Conservation (phyloP, 805 yeast species). For the Ogataea henricii region DNA sequence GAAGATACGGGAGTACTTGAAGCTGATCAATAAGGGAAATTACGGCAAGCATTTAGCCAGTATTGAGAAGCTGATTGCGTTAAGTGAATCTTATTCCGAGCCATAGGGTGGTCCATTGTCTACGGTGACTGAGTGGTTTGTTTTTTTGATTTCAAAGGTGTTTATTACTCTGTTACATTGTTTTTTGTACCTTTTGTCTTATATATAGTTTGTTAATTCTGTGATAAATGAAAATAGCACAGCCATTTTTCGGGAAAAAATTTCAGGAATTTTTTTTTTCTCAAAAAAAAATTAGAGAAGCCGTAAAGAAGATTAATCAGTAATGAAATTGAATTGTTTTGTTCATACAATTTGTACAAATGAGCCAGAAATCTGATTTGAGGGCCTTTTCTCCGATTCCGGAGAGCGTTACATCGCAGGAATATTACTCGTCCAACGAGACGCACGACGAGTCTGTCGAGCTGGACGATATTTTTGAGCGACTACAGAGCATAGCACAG, state of each 20-base stretch:
- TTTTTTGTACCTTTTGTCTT: constrained; percentile 4
- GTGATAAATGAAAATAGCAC: background rate
- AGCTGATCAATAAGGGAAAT: constrained; percentile 64
- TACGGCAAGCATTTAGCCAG: constrained; percentile 84
- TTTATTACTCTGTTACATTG: constrained; percentile 1
- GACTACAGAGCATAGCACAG: constrained; percentile 23
- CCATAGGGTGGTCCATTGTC: no score
- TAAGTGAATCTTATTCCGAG: constrained; percentile 45
- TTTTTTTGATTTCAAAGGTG: background rate
- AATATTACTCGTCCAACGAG: constrained; percentile 13
- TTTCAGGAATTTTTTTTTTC: no score
- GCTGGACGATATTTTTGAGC: constrained; percentile 39
- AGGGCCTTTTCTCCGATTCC: constrained; percentile 19
- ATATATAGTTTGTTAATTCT: constrained; percentile 3
- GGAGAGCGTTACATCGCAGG: constrained; percentile 20
- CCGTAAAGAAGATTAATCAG: background rate
- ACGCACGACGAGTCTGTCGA: constrained; percentile 13
- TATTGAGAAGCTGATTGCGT: constrained; percentile 68
- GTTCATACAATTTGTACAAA: no score
- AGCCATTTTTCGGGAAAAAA: background rate
- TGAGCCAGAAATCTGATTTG: background rate
- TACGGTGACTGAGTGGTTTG: no score
- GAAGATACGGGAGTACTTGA: constrained; percentile 78
- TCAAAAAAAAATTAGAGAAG: background rate
- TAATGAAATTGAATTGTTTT: no score